Evolutionary conservation across 768 basidiomycete genomes (phyloP), one percentile per base, ranked within the genome.

Genomic region (Boletus rubroflammeus): DNA sequence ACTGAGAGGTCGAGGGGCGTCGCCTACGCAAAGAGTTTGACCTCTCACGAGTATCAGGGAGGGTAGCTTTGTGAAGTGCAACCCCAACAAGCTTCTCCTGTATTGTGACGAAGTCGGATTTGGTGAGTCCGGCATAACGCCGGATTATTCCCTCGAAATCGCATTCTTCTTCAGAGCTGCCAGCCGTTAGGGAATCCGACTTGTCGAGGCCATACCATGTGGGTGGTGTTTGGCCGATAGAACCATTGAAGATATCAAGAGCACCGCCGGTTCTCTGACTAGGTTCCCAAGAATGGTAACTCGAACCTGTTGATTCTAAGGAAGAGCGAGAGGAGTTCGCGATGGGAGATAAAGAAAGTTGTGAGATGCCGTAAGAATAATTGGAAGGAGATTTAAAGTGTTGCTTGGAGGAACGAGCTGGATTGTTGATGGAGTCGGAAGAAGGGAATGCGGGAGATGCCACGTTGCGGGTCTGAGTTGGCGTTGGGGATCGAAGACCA

Each of bases 1-100:
- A 88, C 69, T 90, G 88, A n/a, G 90, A 89, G 14, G 86, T 89
- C 1, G 89, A 91, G 11, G 88, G 88, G 36, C 89, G 78, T 47
- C 90, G 79, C 57, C 83, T 81, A 52, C 89, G 78, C 59, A 89
- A 73, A n/a, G 89, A 90, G 49, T 82, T 83, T 0, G 79, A 74
- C 43, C 88, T 82, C 60, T 83, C 81, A 11, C 81, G 81, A 36
- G 75, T 67, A 57, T 87, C 85, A 9, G 81, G 78, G 47, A 75
- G 78, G 15, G 74, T 73, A 39, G 78, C 79, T 65, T 83, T 87
- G 28, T 80, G 75, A 40, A 79, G 68, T 3, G 82, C 84, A 26
- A 81, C 83, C 44, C 72, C 73, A n/a, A 92, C 78, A 40, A 93
- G 76, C 69, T 82, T 88, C 45, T 88, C 84, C 62, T 93, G 90